Percentiles rank a stretch among this genome's conserved stretches.
phyloP scores from a whole-genome alignment of 306 rosid species.

The Hippophae gyantsensis region DNA sequence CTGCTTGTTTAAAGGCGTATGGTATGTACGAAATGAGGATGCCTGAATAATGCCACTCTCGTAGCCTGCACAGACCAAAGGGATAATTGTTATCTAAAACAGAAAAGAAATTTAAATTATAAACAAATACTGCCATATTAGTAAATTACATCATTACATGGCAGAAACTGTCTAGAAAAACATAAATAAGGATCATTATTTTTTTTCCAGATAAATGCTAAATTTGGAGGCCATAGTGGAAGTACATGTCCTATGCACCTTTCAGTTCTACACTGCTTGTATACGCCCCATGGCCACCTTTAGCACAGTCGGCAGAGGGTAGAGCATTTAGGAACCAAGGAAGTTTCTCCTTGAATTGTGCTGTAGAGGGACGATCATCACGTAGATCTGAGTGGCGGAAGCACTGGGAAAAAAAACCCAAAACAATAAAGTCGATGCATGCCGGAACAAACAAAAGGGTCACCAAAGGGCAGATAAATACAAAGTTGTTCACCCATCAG shows the following conservation, averaged over 20 bases:
- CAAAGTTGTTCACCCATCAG: constrained; percentile 3
- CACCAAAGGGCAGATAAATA: constrained; percentile 6
- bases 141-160: too few species aligned
- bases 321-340: constrained; percentile 94
- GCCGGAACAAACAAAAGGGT: not conserved
- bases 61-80: constrained; percentile 39
- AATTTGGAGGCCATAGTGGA: constrained; percentile 10
- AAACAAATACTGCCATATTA: not conserved
- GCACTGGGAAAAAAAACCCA: constrained; percentile 47
- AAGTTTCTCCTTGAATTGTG: constrained; percentile 75
- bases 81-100: not conserved
- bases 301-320: constrained; percentile 97
- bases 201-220: too few species aligned
- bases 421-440: constrained; percentile 10
- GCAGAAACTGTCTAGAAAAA: not conserved
- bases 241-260: constrained; percentile 43
- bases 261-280: constrained; percentile 83
- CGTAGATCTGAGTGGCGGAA: constrained; percentile 72
- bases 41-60: constrained; percentile 73
- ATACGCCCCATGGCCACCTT: constrained; percentile 99
- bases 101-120: not conserved
- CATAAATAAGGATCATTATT: not conserved
- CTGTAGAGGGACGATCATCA: constrained; percentile 68
- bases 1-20: constrained; percentile 96
- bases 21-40: constrained; percentile 91